Conservation (phyloP, 2,329 filamentous ascomycete species). For the Pochonia chlamydosporia region DNA sequence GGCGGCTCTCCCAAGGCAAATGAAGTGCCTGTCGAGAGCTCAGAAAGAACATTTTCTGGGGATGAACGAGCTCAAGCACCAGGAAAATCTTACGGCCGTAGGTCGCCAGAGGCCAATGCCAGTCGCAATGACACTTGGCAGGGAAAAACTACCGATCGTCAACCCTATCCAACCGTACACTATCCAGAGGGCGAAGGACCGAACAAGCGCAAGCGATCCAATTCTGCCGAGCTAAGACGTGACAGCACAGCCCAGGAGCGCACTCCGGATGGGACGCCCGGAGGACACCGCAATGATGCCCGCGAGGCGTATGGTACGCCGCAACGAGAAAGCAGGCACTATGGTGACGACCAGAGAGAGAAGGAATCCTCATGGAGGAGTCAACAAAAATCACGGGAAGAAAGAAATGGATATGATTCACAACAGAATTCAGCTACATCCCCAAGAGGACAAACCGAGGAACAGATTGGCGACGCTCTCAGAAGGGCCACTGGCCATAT, state of each 20-base stretch:
- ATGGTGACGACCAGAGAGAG: constrained; percentile 40
- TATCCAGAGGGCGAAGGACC: constrained; percentile 42
- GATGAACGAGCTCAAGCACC: constrained; percentile 28
- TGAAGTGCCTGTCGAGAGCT: constrained; percentile 25
- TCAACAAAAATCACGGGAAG: constrained; percentile 40
- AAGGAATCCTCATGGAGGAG: constrained; percentile 43
- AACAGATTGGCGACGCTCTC: constrained; percentile 40
- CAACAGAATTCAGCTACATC: constrained; percentile 40
- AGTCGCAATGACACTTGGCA: constrained; percentile 37
- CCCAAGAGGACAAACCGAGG: constrained; percentile 41
- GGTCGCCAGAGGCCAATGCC: constrained; percentile 16
- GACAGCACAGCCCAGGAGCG: constrained; percentile 27
- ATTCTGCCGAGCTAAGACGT: constrained; percentile 47
- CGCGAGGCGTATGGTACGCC: constrained; percentile 38
- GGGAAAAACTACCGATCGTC: constrained; percentile 33
- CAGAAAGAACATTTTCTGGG: constrained; percentile 23
- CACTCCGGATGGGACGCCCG: constrained; percentile 26
- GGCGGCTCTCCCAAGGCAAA: constrained; percentile 40
- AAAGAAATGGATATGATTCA: constrained; percentile 40
- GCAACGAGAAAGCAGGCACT: constrained; percentile 39
- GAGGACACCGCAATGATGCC: constrained; percentile 27
- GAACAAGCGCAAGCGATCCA: constrained; percentile 66
- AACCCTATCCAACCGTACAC: constrained; percentile 31
- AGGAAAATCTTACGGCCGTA: constrained; percentile 17
- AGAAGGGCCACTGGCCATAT: constrained; percentile 39